These are phyloP conservation scores for Rhododendron kiyosumense DNA, from an alignment of 148 eudicot genomes.

Conservation along the genomic window DNA sequence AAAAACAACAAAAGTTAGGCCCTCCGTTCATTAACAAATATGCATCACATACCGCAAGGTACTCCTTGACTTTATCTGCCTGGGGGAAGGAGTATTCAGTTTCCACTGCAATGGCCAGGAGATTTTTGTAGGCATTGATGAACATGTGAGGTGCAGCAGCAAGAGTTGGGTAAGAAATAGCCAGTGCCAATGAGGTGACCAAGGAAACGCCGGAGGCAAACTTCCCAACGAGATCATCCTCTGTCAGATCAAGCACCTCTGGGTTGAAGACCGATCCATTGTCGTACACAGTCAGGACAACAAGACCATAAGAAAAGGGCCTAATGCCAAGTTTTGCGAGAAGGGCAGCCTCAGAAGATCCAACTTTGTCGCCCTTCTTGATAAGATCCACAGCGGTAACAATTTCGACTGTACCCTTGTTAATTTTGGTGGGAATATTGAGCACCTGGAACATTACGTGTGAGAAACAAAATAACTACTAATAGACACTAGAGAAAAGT, in stretches of 20 bases:
- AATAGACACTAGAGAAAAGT: background rate
- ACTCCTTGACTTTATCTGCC: slow-evolving; percentile 48
- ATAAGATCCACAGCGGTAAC: slow-evolving; percentile 53
- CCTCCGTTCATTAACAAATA: background rate
- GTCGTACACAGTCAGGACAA: slow-evolving; percentile 35
- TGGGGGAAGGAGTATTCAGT: slow-evolving; percentile 41
- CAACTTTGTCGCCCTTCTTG: slow-evolving; percentile 56
- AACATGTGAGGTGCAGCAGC: slow-evolving; percentile 53
- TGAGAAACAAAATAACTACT: background rate
- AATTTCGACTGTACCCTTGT: slow-evolving; percentile 54
- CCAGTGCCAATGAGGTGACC: slow-evolving; percentile 30
- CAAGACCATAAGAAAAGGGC: slow-evolving; percentile 49
- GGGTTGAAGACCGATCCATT: slow-evolving; percentile 49
- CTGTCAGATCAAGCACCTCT: slow-evolving; percentile 42
- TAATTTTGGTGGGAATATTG: slow-evolving; percentile 53
- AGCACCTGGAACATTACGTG: slow-evolving; percentile 25
- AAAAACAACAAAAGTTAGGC: background rate
- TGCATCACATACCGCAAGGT: slow-evolving; percentile 21
- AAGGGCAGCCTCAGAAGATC: slow-evolving; percentile 49
- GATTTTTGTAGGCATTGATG: slow-evolving; percentile 41
- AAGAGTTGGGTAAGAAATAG: slow-evolving; percentile 40
- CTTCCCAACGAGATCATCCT: slow-evolving; percentile 37
- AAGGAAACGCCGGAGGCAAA: slow-evolving; percentile 36
- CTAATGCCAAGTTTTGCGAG: slow-evolving; percentile 44
- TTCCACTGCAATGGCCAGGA: slow-evolving; percentile 35